phyloP scores from a whole-genome alignment of 768 basidiomycete species.

The Amanita muscaria region DNA sequence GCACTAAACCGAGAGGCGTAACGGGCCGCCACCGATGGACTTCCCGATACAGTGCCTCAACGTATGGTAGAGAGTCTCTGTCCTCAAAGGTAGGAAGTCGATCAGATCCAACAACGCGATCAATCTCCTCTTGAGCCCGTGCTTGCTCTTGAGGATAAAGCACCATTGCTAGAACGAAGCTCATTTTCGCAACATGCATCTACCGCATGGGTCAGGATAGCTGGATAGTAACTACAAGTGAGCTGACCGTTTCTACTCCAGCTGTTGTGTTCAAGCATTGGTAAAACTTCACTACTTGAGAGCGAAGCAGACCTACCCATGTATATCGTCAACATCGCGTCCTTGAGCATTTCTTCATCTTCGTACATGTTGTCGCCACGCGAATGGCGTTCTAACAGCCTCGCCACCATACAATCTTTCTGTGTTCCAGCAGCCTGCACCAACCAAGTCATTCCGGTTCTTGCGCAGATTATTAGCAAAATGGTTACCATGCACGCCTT shows the following conservation, averaged over 20 bases:
- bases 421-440: neutral
- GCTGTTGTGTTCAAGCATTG: neutral
- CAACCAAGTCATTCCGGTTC: neutral
- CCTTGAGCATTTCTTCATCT: neutral
- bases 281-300: too few species aligned
- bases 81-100: constrained; percentile 23
- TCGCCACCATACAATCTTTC: too few species aligned
- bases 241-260: neutral
- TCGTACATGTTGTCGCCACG: neutral
- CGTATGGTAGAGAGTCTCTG: constrained; percentile 17
- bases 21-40: constrained; percentile 12
- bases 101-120: constrained; percentile 19
- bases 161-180: neutral
- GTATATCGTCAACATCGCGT: neutral
- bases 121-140: constrained; percentile 15
- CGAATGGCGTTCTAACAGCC: too few species aligned
- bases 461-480: too few species aligned
- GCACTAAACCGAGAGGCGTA: constrained; percentile 10
- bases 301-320: neutral
- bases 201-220: neutral
- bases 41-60: constrained; percentile 19
- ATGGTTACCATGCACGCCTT: neutral
- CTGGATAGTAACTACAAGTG: too few species aligned
- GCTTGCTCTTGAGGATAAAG: constrained; percentile 9
- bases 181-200: neutral